Evolutionary conservation across 768 basidiomycete genomes (phyloP).

Genomic region (Tephrocybe rancida): DNA sequence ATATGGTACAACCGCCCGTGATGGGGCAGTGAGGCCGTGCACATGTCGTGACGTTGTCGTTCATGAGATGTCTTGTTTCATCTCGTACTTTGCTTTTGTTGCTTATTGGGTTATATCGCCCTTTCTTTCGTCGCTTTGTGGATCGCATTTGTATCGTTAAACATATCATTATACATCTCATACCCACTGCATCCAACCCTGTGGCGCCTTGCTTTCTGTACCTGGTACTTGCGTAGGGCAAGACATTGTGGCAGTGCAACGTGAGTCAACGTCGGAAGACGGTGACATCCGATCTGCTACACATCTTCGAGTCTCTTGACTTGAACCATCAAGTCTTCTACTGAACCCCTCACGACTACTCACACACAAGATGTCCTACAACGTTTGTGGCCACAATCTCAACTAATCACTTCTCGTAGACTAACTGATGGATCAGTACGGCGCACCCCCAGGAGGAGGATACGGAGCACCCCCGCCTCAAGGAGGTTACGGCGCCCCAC

Average conservation of each 20-base stretch:
- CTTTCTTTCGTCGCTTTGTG: neutral
- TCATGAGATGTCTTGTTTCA: no score
- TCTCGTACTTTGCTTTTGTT: neutral
- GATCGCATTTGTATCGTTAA: constrained; percentile 16
- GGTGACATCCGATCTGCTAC: neutral
- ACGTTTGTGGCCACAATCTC: no score
- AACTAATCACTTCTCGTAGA: no score
- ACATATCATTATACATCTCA: constrained; percentile 10
- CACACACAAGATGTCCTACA: neutral
- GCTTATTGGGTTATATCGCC: neutral
- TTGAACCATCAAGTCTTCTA: neutral
- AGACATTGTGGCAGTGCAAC: neutral
- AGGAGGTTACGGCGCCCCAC: constrained; percentile 16
- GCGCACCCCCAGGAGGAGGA: neutral
- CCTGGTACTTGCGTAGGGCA: neutral
- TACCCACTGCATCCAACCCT: neutral
- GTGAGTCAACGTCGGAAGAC: neutral
- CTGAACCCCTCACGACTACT: neutral
- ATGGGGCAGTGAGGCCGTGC: constrained; percentile 11
- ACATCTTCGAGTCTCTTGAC: neutral
- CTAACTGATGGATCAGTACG: neutral
- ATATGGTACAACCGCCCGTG: constrained; percentile 4
- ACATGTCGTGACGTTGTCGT: neutral
- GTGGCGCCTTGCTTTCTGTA: neutral
- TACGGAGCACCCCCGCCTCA: constrained; percentile 13